Conservation (phyloP, 2,329 filamentous ascomycete genomes). For the Phoma sp. region DNA sequence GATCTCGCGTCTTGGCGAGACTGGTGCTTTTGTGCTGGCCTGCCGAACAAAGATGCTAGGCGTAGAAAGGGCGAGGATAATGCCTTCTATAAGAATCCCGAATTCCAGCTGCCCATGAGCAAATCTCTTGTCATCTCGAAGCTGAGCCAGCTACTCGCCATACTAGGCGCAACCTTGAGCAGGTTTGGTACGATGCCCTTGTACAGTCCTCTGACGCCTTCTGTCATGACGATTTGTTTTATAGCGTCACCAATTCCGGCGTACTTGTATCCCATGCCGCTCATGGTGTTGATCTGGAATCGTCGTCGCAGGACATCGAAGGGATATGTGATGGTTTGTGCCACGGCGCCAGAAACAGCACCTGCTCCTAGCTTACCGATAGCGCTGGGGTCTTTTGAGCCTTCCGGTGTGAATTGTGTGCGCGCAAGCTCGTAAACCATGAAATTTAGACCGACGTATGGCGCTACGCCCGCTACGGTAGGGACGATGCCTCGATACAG, state of each 20-base stretch:
- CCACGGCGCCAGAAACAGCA: constrained; percentile 93
- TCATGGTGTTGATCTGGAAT: constrained; percentile 99
- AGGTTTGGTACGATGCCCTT: constrained; percentile 96
- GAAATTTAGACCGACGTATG: constrained; percentile 97
- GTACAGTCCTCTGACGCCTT: constrained; percentile 86
- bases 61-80: not conserved
- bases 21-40: not conserved
- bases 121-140: constrained; percentile 94
- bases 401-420: constrained; percentile 83
- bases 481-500: constrained; percentile 95
- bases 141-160: constrained; percentile 98
- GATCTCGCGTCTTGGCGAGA: not conserved
- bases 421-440: constrained; percentile 96
- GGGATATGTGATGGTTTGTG: constrained; percentile 97
- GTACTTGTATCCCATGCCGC: constrained; percentile 96
- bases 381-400: constrained; percentile 81
- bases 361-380: constrained; percentile 85
- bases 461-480: constrained; percentile 92
- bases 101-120: constrained; percentile 61
- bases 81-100: constrained; percentile 39
- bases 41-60: not conserved
- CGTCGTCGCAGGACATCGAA: constrained; percentile 93
- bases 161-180: constrained; percentile 95
- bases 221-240: constrained; percentile 78
- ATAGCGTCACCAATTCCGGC: constrained; percentile 86